Evolutionary conservation across 441 rosid species (phyloP), one percentile per base, ranked within the genome.

Genomic region (Populus hybrid): DNA sequence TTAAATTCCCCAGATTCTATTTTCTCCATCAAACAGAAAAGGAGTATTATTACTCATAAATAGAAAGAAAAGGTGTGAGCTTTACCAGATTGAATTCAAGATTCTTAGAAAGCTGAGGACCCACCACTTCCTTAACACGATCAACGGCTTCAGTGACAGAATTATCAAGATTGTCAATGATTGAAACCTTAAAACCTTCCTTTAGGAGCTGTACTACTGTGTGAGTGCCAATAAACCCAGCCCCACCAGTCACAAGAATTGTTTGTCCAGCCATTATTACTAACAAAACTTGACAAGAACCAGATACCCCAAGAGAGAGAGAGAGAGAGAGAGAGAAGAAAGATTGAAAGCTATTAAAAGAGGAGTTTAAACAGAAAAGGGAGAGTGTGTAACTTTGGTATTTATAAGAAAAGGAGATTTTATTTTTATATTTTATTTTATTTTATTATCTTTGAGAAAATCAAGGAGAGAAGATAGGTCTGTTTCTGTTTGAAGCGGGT

Each of bases 171-270:
- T 92, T 95, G 28, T 95, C 99, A 64, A 93, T 88, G 54, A 92
- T 91, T 6, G 88, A 89, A 77, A 81, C 88, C 77, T 76, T 86
- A 88, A 87, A 90, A 35, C 97, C 98, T 23, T 84, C 94, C 73
- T 78, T 61, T 0, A 95, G 94, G 6, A 95, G 84, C 83, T 92
- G 98, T 57, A 94, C 89, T 21, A 92, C 97, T 8, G 99, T 92
- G 85, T 95, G 98, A 70, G 89, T 94, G 2, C 99, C 99, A 80
- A 94, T 95, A 79, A 92, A 95, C 35, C 99, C 99, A 78, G 97
- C 95, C 10, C 98, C 99, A 21, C 99, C 98, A 63, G 95, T 94
- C 6, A 95, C 98, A 68, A 95, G 87, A 75, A 95, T 81, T 23
- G 79, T 84, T 80, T 80, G 88, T 72, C 86, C 90, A 73, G 79